Evolutionary conservation across 306 rosid genomes (phyloP).

Genomic region (Heteromeles arbutifolia): DNA sequence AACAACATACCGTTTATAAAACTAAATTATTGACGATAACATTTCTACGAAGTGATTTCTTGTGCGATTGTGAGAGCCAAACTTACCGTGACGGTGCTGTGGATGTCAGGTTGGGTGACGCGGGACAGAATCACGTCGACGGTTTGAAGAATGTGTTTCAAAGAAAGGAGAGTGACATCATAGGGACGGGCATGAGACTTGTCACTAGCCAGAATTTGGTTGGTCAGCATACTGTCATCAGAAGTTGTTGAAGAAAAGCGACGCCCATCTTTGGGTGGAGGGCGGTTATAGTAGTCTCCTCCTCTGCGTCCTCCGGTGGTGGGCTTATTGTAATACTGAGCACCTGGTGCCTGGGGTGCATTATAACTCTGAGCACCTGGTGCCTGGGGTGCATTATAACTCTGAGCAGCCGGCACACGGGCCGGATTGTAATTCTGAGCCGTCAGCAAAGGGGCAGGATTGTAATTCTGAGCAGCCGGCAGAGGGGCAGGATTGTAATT

Average conservation of each 20-base stretch:
- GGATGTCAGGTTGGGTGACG: constrained; percentile 22
- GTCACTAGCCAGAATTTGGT: constrained; percentile 15
- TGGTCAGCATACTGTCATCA: background rate
- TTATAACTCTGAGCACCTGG: background rate
- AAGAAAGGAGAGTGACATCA: background rate
- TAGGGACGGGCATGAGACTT: constrained; percentile 5
- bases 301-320: background rate
- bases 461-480: background rate
- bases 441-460: background rate
- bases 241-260: background rate
- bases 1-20: background rate
- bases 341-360: background rate
- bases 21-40: background rate
- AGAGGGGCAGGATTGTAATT: background rate
- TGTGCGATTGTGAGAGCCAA: background rate
- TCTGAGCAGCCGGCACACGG: background rate
- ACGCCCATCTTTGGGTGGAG: background rate
- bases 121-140: constrained; percentile 40
- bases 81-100: constrained; percentile 9
- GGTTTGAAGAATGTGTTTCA: constrained; percentile 43
- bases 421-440: background rate
- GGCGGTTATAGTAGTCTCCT: constrained; percentile 1
- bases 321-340: background rate
- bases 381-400: background rate
- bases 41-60: background rate